These are phyloP conservation scores for Syzygium malaccense DNA, from an alignment of 441 rosid species.

Conservation along the genomic window DNA sequence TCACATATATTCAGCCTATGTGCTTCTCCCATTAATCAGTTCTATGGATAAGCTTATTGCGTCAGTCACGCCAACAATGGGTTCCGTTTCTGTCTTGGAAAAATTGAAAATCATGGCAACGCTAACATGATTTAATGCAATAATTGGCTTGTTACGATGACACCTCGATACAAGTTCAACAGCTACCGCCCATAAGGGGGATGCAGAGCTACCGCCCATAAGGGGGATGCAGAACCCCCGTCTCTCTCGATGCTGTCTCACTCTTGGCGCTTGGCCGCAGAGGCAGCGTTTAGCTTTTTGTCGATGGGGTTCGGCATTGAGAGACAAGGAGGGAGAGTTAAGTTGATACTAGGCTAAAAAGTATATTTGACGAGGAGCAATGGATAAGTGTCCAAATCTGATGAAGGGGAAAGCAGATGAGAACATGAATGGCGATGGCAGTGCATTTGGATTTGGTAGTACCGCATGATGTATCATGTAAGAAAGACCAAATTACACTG, in stretches of 20 bases:
- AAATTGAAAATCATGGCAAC: background rate
- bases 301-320: accelerated
- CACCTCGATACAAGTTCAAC: background rate
- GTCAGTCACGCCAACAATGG: background rate
- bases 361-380: background rate
- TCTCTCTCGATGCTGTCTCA: background rate
- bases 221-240: accelerated
- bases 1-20: background rate
- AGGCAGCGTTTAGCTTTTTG: background rate
- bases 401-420: background rate
- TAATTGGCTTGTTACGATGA: background rate
- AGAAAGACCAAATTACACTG: background rate
- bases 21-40: background rate
- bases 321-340: background rate
- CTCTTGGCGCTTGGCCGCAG: background rate
- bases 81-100: background rate
- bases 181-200: background rate
- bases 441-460: background rate
- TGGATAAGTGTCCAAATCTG: background rate
- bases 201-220: background rate
- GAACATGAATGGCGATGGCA: background rate
- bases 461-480: background rate
- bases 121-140: background rate
- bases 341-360: background rate
- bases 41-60: background rate